These are phyloP conservation scores for Lentinula raphanica DNA, from an alignment of 768 basidiomycete species.

Conservation along the genomic window DNA sequence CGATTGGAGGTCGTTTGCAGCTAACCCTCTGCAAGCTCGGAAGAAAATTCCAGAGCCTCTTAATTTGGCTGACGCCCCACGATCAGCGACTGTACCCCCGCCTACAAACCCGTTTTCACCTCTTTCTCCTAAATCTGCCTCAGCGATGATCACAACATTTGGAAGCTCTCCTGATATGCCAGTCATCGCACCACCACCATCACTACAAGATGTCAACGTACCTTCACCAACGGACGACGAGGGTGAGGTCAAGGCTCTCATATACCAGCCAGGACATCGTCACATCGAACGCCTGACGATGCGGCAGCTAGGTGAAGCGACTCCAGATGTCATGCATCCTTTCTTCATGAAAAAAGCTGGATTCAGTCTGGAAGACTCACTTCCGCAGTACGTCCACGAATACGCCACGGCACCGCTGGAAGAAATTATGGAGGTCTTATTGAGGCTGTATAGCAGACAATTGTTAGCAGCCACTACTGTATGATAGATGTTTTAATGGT, in stretches of 20 bases:
- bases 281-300: constrained; percentile 77
- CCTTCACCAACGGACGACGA: constrained; percentile 10
- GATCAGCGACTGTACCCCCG: constrained; percentile 25
- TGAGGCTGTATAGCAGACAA: constrained; percentile 75
- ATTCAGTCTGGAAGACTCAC: constrained; percentile 75
- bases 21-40: constrained; percentile 21
- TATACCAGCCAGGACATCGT: constrained; percentile 54
- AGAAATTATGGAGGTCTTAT: constrained; percentile 75
- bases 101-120: neutral
- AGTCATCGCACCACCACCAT: neutral
- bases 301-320: constrained; percentile 85
- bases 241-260: constrained; percentile 24
- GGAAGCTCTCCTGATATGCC: neutral
- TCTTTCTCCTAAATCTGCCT: neutral
- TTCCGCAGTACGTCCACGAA: constrained; percentile 86
- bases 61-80: constrained; percentile 23
- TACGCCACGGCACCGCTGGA: constrained; percentile 81
- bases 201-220: neutral
- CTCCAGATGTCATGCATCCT: constrained; percentile 82
- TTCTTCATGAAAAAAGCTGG: constrained; percentile 84
- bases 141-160: neutral
- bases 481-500: neutral
- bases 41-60: constrained; percentile 38
- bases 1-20: constrained; percentile 40
- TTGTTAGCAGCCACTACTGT: constrained; percentile 32